Evolutionary conservation across 2,329 filamentous ascomycete genomes (phyloP).

Genomic region (Sporothrix luriei): DNA sequence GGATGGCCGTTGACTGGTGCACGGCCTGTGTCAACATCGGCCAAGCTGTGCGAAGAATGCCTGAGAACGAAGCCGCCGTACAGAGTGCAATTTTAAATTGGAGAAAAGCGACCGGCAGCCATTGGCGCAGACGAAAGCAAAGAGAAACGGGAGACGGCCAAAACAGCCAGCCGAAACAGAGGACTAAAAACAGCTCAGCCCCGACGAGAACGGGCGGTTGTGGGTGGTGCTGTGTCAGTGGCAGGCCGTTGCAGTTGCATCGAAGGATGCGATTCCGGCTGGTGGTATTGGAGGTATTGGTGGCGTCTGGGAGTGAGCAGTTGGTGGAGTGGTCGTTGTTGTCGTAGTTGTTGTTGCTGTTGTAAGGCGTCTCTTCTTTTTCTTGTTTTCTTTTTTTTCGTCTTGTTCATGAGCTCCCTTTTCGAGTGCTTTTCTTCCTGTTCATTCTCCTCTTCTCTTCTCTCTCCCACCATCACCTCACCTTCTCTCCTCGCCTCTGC

Average conservation of each 20-base stretch:
- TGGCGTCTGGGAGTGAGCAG: not conserved
- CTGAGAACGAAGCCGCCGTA: not conserved
- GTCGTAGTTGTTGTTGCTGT: too few relatives aligned
- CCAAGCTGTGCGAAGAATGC: not conserved
- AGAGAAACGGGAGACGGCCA: not conserved
- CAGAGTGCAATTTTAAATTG: not conserved
- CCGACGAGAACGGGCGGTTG: constrained; percentile 1
- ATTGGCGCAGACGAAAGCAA: not conserved
- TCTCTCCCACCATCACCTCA: not conserved
- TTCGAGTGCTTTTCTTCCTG: not conserved
- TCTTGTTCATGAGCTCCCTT: not conserved
- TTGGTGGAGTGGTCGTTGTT: too few relatives aligned
- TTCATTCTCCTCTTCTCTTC: not conserved
- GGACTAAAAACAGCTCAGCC: not conserved
- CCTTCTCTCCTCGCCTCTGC: not conserved
- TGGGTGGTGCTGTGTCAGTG: not conserved
- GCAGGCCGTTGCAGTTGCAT: not conserved
- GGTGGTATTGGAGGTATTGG: not conserved
- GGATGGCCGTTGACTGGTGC: not conserved
- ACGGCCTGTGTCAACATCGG: constrained; percentile 20
- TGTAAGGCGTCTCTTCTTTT: too few relatives aligned
- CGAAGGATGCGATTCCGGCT: not conserved
- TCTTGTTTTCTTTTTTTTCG: too few relatives aligned
- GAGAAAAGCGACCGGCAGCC: not conserved
- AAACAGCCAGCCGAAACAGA: not conserved